A percentile compares a stretch with the other conserved stretches of the same genome.
These are phyloP conservation scores for Aethionema arabicum DNA, from an alignment of 345 rosid species.

Conservation along the genomic window DNA sequence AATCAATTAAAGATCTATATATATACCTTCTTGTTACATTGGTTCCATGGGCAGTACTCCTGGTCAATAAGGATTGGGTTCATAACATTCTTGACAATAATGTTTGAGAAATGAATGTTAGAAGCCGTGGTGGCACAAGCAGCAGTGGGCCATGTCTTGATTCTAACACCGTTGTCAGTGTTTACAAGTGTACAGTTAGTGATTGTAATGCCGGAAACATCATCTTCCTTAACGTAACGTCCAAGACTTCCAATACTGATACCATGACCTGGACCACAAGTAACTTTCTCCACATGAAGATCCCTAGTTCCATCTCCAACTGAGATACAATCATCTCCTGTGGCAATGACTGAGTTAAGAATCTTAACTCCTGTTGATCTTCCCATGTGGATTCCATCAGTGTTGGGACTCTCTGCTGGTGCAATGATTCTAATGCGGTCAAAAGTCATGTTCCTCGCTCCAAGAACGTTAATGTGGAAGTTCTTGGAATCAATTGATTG, in stretches of 20 bases:
- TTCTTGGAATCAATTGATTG: slow-evolving; percentile 27
- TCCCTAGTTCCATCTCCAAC: slow-evolving; percentile 48
- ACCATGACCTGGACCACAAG: slow-evolving; percentile 67
- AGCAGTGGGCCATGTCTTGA: slow-evolving; percentile 59
- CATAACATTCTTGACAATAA: slow-evolving; percentile 50
- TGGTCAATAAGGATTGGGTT: slow-evolving; percentile 57
- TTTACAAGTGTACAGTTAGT: slow-evolving; percentile 40
- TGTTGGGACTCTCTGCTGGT: slow-evolving; percentile 49
- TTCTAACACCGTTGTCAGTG: slow-evolving; percentile 53
- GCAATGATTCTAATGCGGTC: slow-evolving; percentile 33
- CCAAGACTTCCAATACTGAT: slow-evolving; percentile 63
- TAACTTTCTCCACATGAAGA: slow-evolving; percentile 27
- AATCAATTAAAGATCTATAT: background rate
- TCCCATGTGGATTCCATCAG: slow-evolving; percentile 60
- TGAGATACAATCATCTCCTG: slow-evolving; percentile 61
- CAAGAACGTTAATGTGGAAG: slow-evolving; percentile 43
- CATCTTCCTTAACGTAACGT: slow-evolving; percentile 42
- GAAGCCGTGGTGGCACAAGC: slow-evolving; percentile 35
- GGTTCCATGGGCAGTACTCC: slow-evolving; percentile 42
- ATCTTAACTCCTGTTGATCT: slow-evolving; percentile 34
- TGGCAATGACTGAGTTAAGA: slow-evolving; percentile 34
- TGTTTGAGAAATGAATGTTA: slow-evolving; percentile 46
- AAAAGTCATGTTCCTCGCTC: slow-evolving; percentile 45
- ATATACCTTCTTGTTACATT: slow-evolving; percentile 45
- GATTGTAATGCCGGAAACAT: slow-evolving; percentile 46